A percentile compares a stretch with the other conserved stretches of the same genome.
phyloP scores from a whole-genome alignment of 2,329 filamentous ascomycete genomes.

The Trichoderma atroviride region DNA sequence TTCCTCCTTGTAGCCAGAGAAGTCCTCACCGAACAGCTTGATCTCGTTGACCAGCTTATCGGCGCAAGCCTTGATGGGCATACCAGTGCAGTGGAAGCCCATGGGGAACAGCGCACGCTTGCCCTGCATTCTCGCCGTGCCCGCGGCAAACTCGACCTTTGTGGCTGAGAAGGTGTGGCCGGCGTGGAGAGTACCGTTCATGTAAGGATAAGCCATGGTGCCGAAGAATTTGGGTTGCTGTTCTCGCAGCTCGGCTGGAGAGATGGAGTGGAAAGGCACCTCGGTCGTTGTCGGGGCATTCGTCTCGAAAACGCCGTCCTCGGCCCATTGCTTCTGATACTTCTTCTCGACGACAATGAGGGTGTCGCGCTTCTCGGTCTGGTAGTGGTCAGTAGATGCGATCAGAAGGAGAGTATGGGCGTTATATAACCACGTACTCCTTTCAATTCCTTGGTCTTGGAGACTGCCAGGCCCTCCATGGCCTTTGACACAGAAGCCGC shows the following conservation, averaged over 20 bases:
- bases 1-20: slow-evolving; percentile 73
- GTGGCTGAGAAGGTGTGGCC: slow-evolving; percentile 90
- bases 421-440: slow-evolving; percentile 47
- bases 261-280: slow-evolving; percentile 73
- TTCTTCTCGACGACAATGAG: slow-evolving; percentile 85
- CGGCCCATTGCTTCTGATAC: slow-evolving; percentile 72
- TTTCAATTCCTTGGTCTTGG: slow-evolving; percentile 64
- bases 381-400: slow-evolving; percentile 21
- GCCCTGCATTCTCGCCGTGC: slow-evolving; percentile 87
- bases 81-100: slow-evolving; percentile 90
- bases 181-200: slow-evolving; percentile 87
- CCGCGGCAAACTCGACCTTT: slow-evolving; percentile 90
- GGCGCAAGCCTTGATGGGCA: slow-evolving; percentile 96
- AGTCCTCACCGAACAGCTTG: slow-evolving; percentile 83
- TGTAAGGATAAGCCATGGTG: slow-evolving; percentile 60
- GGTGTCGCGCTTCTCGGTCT: slow-evolving; percentile 86
- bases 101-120: slow-evolving; percentile 86
- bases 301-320: slow-evolving; percentile 71
- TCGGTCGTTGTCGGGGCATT: slow-evolving; percentile 81
- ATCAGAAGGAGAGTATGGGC: background rate
- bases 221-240: slow-evolving; percentile 91
- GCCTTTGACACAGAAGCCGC: slow-evolving; percentile 48
- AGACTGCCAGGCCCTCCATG: slow-evolving; percentile 55
- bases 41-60: slow-evolving; percentile 94
- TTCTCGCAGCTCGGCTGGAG: slow-evolving; percentile 73